Evolutionary conservation across 2,329 filamentous ascomycete species (phyloP).

Genomic region (Arthrinium puccinioides): DNA sequence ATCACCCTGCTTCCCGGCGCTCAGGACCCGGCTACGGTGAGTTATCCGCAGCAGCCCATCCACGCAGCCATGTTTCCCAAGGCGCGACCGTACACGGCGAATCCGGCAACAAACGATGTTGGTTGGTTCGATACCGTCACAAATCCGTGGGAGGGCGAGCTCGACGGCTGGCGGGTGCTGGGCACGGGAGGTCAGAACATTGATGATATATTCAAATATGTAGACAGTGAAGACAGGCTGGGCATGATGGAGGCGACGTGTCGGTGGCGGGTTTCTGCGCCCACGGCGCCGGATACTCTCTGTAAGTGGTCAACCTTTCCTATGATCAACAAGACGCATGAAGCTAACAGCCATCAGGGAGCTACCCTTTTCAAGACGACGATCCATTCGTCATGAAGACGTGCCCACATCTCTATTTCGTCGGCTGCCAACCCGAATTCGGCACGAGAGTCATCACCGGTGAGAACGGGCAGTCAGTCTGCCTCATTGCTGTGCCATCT

Average conservation of each 20-base stretch:
- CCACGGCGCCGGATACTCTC: slow-evolving; percentile 90
- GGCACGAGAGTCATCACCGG: slow-evolving; percentile 64
- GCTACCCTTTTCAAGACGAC: slow-evolving; percentile 90
- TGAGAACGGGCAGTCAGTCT: slow-evolving; percentile 59
- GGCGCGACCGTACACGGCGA: slow-evolving; percentile 58
- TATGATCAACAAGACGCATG: background rate
- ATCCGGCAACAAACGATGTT: slow-evolving; percentile 35
- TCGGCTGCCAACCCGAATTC: slow-evolving; percentile 76
- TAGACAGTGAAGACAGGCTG: slow-evolving; percentile 68
- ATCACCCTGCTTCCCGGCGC: slow-evolving; percentile 82
- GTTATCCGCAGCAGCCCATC: slow-evolving; percentile 86
- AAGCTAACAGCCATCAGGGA: slow-evolving; percentile 48
- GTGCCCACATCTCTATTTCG: slow-evolving; percentile 88
- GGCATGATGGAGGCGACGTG: slow-evolving; percentile 94
- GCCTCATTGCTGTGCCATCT: slow-evolving; percentile 75
- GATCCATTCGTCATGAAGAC: slow-evolving; percentile 83
- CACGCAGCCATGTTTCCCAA: slow-evolving; percentile 86
- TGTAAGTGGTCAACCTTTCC: slow-evolving; percentile 50
- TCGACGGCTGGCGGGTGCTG: slow-evolving; percentile 84
- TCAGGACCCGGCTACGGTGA: slow-evolving; percentile 80
- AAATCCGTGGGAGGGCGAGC: slow-evolving; percentile 86
- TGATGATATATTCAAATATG: slow-evolving; percentile 88
- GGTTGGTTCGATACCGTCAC: slow-evolving; percentile 86
- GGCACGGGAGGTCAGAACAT: slow-evolving; percentile 89
- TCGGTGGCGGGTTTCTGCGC: slow-evolving; percentile 83